Percentiles rank a stretch among this genome's conserved stretches.
Evolutionary conservation across 306 rosid genomes (phyloP).

Genomic region (Dalbergia cultrata): DNA sequence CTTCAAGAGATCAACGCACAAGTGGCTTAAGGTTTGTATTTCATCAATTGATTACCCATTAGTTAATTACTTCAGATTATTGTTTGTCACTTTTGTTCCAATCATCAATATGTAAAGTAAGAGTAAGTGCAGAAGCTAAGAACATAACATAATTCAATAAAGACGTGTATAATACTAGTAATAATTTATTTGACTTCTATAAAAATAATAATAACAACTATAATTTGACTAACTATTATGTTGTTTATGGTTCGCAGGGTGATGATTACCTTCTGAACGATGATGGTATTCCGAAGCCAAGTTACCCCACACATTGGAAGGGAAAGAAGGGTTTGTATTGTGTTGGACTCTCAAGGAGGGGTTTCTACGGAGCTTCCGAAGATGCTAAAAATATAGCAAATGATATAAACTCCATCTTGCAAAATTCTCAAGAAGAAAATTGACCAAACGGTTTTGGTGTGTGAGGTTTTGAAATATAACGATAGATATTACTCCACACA

Average conservation of each 20-base stretch:
- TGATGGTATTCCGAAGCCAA: conserved; percentile 67
- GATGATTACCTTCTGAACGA: conserved; percentile 67
- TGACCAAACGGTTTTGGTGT: not conserved
- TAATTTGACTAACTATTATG: not conserved
- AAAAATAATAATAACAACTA: no score
- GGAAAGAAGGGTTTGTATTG: conserved; percentile 75
- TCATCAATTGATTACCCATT: not conserved
- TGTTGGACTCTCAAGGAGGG: conserved; percentile 69
- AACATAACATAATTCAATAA: not conserved
- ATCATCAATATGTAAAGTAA: not conserved
- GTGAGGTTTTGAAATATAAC: not conserved
- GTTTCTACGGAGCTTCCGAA: conserved; percentile 58
- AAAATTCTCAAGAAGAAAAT: conserved; percentile 8
- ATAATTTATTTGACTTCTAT: no score
- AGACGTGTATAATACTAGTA: not conserved
- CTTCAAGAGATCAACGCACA: conserved; percentile 69
- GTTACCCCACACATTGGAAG: conserved; percentile 73
- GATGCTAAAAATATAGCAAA: conserved; percentile 76
- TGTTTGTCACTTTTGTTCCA: not conserved
- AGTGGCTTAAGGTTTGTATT: conserved; percentile 75
- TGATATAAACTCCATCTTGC: conserved; percentile 47
- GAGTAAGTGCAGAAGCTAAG: not conserved
- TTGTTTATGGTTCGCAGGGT: conserved; percentile 48
- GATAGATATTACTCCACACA: not conserved
- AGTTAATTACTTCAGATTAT: not conserved